Conservation (phyloP, 305 asterid genomes). For the Galium porrigens region DNA sequence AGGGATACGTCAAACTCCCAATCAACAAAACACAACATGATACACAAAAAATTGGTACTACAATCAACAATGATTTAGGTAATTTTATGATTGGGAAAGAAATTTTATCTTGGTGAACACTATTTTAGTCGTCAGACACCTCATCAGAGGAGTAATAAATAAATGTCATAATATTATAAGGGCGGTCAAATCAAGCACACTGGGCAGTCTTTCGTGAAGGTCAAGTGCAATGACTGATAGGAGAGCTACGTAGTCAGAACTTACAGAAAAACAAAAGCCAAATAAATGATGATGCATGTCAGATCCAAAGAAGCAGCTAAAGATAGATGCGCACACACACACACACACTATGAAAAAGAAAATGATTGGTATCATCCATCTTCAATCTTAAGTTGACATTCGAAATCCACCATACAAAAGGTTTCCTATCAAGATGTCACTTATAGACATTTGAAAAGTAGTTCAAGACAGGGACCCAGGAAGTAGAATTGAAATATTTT, state of each 20-base stretch:
- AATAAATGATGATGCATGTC: background rate
- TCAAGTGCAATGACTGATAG: background rate
- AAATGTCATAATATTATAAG: background rate
- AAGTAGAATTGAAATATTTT: constrained; percentile 12
- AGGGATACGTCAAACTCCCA: constrained; percentile 1
- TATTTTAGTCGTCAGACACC: background rate
- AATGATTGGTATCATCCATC: background rate
- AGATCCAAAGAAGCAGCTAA: background rate
- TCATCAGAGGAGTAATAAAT: background rate
- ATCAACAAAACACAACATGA: background rate
- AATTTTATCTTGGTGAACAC: background rate
- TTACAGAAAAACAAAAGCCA: background rate
- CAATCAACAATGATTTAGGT: too few species aligned
- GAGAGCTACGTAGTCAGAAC: background rate
- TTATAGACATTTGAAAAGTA: background rate
- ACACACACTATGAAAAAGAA: background rate
- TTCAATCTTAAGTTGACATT: background rate
- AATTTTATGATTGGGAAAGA: background rate
- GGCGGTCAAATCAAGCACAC: background rate
- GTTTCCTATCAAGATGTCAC: background rate
- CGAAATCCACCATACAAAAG: background rate
- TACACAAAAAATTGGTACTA: background rate
- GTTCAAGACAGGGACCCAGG: background rate
- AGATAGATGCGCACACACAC: background rate
- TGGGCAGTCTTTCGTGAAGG: background rate